These are phyloP conservation scores for Auricularia auricula-judae DNA, from an alignment of 768 basidiomycete genomes.

Conservation along the genomic window DNA sequence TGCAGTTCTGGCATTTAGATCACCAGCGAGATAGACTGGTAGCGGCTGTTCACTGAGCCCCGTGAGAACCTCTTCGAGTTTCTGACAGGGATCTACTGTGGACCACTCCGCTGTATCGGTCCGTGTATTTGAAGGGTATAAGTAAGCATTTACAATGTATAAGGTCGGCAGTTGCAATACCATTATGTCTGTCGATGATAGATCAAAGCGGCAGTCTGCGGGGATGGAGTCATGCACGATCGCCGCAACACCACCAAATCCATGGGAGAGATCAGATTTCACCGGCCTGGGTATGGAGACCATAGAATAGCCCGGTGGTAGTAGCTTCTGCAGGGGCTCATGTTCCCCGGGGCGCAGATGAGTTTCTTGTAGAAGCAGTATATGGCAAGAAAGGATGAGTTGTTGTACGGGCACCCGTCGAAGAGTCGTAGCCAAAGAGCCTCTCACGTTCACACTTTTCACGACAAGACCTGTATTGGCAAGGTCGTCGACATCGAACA, in stretches of 20 bases:
- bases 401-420: neutral
- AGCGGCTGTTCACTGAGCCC: neutral
- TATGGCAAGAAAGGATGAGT: neutral
- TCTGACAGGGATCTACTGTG: neutral
- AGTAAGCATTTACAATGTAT: neutral
- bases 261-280: neutral
- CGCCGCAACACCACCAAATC: neutral
- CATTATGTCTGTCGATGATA: neutral
- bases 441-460: neutral
- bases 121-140: neutral
- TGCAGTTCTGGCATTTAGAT: neutral
- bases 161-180: neutral
- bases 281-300: neutral
- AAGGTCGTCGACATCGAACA: neutral
- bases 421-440: neutral
- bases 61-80: neutral
- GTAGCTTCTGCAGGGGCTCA: neutral
- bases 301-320: neutral
- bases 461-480: neutral
- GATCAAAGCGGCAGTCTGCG: neutral
- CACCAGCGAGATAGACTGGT: neutral
- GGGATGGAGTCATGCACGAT: neutral
- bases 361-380: neutral
- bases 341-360: neutral
- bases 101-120: neutral